Conservation (phyloP, 352 stramenopile species). For the Globisporangium canariense region DNA sequence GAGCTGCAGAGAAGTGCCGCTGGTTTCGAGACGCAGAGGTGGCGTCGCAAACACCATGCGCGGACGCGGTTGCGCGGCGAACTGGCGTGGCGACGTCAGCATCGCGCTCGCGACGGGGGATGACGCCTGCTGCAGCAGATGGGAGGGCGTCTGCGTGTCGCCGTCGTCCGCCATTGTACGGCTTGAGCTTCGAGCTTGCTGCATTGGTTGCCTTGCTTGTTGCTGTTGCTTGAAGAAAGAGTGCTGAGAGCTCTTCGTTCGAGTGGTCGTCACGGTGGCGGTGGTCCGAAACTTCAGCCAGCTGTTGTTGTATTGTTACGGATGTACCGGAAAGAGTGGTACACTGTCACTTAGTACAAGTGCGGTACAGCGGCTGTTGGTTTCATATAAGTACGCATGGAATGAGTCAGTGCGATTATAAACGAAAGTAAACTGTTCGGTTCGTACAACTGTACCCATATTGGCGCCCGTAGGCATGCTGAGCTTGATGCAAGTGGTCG, state of each 20-base stretch:
- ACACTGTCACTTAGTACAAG: too few relatives aligned
- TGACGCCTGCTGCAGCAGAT: constrained; percentile 13
- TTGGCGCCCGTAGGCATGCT: too few relatives aligned
- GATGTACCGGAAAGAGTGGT: too few relatives aligned
- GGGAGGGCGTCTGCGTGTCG: constrained; percentile 2
- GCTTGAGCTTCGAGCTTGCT: background rate
- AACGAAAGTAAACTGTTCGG: too few relatives aligned
- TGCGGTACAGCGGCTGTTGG: too few relatives aligned
- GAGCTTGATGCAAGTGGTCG: background rate
- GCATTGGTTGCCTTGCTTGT: background rate
- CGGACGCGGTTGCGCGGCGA: constrained; percentile 14
- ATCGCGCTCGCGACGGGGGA: constrained; percentile 16
- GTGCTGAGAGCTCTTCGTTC: too few relatives aligned
- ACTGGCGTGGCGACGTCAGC: constrained; percentile 12
- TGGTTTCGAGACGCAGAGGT: constrained; percentile 55
- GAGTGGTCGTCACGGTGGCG: background rate
- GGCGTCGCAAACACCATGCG: constrained; percentile 71
- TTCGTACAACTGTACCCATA: too few relatives aligned
- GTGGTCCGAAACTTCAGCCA: background rate
- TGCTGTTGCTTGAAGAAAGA: background rate
- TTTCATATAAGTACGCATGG: too few relatives aligned
- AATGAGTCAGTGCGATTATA: too few relatives aligned
- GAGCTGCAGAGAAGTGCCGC: constrained; percentile 50
- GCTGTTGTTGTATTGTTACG: too few relatives aligned
- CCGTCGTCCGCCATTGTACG: background rate